phyloP scores from a whole-genome alignment of 2,329 filamentous ascomycete genomes.

The Sphaerulina vaccinii region DNA sequence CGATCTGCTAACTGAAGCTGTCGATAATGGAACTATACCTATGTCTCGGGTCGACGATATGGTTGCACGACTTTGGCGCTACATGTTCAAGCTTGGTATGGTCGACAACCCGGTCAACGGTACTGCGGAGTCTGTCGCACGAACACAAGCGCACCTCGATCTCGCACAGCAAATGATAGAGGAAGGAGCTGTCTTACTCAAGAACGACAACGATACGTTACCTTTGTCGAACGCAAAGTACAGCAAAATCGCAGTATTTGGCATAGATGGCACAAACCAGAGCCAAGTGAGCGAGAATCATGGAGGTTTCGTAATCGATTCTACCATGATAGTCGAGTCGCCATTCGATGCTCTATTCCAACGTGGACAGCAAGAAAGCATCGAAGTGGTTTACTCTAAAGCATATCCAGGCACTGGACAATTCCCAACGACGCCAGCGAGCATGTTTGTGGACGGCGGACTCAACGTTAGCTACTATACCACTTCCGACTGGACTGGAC shows the following conservation, averaged over 20 bases:
- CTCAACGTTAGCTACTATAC: conserved; percentile 14
- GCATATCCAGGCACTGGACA: conserved; percentile 15
- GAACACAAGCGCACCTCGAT: conserved; percentile 8
- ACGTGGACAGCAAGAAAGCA: conserved; percentile 6
- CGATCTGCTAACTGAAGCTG: conserved; percentile 8
- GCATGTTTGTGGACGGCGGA: conserved; percentile 12
- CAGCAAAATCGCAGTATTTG: conserved; percentile 5
- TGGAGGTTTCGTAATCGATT: conserved; percentile 18
- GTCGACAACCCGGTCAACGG: conserved; percentile 9
- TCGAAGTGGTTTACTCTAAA: conserved; percentile 10
- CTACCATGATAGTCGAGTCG: conserved; percentile 14
- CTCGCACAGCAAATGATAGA: conserved; percentile 6
- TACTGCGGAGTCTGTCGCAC: conserved; percentile 2
- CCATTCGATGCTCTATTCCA: conserved; percentile 8
- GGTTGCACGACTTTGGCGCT: conserved; percentile 12
- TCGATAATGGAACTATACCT: conserved; percentile 3
- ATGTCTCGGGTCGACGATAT: conserved; percentile 10
- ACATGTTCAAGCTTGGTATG: conserved; percentile 13
- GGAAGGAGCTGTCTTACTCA: conserved; percentile 8
- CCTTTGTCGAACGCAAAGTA: not conserved
- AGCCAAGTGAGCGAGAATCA: conserved; percentile 16
- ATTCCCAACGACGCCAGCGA: conserved; percentile 6
- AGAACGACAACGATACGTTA: not conserved
- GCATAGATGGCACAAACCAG: conserved; percentile 10
- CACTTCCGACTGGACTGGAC: conserved; percentile 10